Conservation (phyloP, 768 basidiomycete genomes). For the Suillus weaverae region DNA sequence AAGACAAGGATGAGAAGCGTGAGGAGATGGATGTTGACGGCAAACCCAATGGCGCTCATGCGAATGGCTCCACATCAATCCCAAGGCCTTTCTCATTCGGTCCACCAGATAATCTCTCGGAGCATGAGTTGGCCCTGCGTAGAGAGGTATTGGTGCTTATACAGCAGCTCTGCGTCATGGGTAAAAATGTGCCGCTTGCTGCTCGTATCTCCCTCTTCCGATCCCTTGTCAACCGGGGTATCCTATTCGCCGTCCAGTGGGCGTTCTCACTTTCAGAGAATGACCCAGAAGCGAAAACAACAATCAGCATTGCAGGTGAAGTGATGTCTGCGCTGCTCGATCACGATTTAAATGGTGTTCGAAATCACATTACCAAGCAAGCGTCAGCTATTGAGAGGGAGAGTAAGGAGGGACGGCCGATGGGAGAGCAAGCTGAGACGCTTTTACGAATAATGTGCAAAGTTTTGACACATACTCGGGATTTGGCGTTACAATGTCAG, state of each 20-base stretch:
- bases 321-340: constrained; percentile 84
- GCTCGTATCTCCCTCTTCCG: constrained; percentile 85
- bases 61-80: constrained; percentile 28
- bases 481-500: constrained; percentile 87
- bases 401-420: constrained; percentile 52
- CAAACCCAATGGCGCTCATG: constrained; percentile 43
- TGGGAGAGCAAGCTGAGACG: constrained; percentile 68
- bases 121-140: constrained; percentile 54
- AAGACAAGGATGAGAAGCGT: constrained; percentile 29
- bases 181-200: constrained; percentile 92
- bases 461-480: constrained; percentile 75
- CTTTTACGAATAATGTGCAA: constrained; percentile 73
- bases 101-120: constrained; percentile 55
- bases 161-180: constrained; percentile 92
- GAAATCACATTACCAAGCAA: constrained; percentile 84
- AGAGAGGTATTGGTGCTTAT: constrained; percentile 84
- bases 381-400: constrained; percentile 69
- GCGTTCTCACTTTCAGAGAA: constrained; percentile 72
- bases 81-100: constrained; percentile 49
- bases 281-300: constrained; percentile 45
- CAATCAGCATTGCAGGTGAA: constrained; percentile 85
- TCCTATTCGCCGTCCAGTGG: constrained; percentile 92
- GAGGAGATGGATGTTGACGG: constrained; percentile 34
- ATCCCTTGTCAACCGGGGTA: constrained; percentile 81
- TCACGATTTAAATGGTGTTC: constrained; percentile 86